Evolutionary conservation across 2,329 filamentous ascomycete genomes (phyloP).

Genomic region (Claviceps sp.): DNA sequence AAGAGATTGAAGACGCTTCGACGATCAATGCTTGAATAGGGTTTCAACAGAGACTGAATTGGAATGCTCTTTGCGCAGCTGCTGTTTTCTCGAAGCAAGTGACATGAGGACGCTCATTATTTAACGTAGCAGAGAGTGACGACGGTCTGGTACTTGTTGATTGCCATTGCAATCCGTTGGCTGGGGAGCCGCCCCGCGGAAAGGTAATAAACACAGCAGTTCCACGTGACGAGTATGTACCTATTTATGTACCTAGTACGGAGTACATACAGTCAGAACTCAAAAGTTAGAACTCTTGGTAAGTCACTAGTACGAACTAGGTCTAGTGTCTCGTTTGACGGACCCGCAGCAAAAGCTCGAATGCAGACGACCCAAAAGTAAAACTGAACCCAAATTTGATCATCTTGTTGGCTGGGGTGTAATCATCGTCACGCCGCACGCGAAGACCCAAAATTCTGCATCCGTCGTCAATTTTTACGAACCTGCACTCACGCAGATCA

Average conservation of each 20-base stretch:
- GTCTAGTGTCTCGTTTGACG: neutral
- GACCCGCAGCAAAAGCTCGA: neutral
- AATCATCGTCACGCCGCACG: neutral
- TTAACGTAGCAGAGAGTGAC: neutral
- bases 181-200: slow-evolving; percentile 12
- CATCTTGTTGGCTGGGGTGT: neutral
- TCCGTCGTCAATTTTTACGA: neutral
- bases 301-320: neutral
- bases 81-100: slow-evolving; percentile 13
- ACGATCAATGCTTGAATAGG: neutral
- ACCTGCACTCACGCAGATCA: neutral
- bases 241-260: too few relatives aligned
- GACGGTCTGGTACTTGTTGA: neutral
- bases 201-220: slow-evolving; percentile 18
- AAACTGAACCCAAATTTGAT: neutral
- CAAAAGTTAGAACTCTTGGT: neutral
- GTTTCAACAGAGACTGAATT: slow-evolving; percentile 9
- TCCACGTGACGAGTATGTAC: slow-evolving; percentile 10
- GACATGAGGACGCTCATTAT: slow-evolving; percentile 11
- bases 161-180: slow-evolving; percentile 12
- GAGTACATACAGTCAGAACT: too few relatives aligned
- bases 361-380: neutral
- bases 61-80: slow-evolving; percentile 11
- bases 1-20: neutral
- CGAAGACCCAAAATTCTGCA: neutral